phyloP scores from a whole-genome alignment of 768 basidiomycete species.

The Leccinum subgranulosum region DNA sequence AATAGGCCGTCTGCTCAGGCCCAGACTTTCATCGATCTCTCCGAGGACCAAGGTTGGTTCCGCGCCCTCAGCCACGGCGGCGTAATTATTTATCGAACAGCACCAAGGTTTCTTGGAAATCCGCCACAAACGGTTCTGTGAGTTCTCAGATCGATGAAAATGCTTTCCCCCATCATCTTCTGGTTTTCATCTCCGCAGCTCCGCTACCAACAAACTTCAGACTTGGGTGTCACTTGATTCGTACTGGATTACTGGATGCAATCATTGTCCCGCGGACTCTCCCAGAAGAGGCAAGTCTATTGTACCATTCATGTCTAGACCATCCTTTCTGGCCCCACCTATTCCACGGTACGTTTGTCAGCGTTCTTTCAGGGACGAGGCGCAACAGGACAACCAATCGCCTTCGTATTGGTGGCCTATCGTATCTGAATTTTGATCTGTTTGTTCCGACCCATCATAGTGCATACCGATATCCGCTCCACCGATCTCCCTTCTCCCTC shows the following conservation, averaged over 20 bases:
- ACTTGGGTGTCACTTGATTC: background rate
- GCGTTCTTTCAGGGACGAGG: background rate
- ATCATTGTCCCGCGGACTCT: background rate
- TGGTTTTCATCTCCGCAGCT: background rate
- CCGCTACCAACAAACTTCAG: background rate
- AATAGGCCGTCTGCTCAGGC: background rate
- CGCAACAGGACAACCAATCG: background rate
- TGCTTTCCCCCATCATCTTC: background rate
- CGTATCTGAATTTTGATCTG: background rate
- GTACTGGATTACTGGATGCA: background rate
- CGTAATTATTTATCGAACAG: background rate
- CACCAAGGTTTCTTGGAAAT: background rate
- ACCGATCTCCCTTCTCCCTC: constrained; percentile 65
- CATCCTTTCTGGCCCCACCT: background rate
- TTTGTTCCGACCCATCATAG: constrained; percentile 33
- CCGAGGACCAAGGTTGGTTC: background rate
- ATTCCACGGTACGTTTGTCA: background rate
- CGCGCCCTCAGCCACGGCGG: too few species aligned
- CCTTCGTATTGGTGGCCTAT: background rate
- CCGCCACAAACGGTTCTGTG: background rate
- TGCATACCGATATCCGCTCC: constrained; percentile 75
- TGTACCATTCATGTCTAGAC: background rate
- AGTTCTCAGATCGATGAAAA: background rate
- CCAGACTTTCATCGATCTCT: background rate
- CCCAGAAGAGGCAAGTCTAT: background rate